These are phyloP conservation scores for Parathielavia hyrcaniae DNA, from an alignment of 495 filamentous ascomycete genomes.

Conservation along the genomic window DNA sequence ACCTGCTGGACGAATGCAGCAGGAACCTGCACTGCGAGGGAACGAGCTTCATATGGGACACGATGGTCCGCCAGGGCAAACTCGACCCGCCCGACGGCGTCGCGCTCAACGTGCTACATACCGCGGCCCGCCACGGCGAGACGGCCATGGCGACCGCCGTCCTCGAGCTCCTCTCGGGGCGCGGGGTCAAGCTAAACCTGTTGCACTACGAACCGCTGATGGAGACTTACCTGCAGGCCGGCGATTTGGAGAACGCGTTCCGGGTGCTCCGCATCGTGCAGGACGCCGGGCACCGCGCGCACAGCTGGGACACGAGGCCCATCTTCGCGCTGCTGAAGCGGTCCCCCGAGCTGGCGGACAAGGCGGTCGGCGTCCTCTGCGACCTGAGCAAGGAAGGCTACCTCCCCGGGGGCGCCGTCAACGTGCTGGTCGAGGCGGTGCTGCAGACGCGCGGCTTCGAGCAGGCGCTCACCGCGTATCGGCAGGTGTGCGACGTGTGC, in stretches of 20 bases:
- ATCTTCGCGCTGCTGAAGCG: conserved; percentile 42
- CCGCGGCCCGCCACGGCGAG: conserved; percentile 62
- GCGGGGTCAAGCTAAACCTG: conserved; percentile 46
- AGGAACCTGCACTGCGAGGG: conserved; percentile 35
- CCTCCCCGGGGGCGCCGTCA: conserved; percentile 53
- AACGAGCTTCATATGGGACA: conserved; percentile 51
- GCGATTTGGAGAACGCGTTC: conserved; percentile 52
- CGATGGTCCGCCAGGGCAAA: conserved; percentile 56
- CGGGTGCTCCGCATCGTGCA: conserved; percentile 63
- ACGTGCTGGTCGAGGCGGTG: conserved; percentile 56
- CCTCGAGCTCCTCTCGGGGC: conserved; percentile 51
- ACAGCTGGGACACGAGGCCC: conserved; percentile 51
- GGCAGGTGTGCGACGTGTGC: conserved; percentile 58
- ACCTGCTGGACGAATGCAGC: conserved; percentile 65
- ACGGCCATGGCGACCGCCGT: conserved; percentile 59
- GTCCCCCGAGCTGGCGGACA: conserved; percentile 28
- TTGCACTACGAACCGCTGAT: conserved; percentile 75
- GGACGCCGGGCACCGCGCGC: conserved; percentile 48
- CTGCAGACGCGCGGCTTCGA: conserved; percentile 40
- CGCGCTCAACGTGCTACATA: conserved; percentile 57
- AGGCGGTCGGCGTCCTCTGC: conserved; percentile 51
- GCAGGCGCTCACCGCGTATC: conserved; percentile 63
- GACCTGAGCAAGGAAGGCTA: conserved; percentile 41
- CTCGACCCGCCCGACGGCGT: conserved; percentile 61
- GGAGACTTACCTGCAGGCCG: conserved; percentile 54